Evolutionary conservation across 2,329 filamentous ascomycete species (phyloP).

Genomic region (Zarea fungicola): DNA sequence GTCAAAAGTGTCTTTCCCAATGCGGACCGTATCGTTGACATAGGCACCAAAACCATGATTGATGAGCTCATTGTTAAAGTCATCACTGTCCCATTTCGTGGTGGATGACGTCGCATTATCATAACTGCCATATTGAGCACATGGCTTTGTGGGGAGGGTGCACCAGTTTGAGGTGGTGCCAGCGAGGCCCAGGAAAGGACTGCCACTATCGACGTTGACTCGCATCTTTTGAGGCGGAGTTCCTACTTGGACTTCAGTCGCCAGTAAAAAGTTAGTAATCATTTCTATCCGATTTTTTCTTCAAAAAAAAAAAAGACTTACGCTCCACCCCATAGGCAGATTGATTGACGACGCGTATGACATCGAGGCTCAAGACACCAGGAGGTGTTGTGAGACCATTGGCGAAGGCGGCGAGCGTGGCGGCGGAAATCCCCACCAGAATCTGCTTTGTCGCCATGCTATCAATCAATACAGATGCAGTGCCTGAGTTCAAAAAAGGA

Average conservation of each 20-base stretch:
- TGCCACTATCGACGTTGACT: not conserved
- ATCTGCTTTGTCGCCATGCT: too few relatives aligned
- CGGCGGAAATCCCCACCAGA: not conserved
- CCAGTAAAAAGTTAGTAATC: not conserved
- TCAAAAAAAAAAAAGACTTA: too few relatives aligned
- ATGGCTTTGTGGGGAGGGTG: not conserved
- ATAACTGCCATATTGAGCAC: not conserved
- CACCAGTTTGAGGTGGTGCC: not conserved
- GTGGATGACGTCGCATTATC: not conserved
- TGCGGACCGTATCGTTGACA: not conserved
- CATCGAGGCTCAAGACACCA: not conserved
- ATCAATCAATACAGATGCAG: too few relatives aligned
- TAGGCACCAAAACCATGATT: not conserved
- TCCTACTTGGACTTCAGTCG: not conserved
- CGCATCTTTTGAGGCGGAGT: not conserved
- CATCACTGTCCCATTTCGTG: not conserved
- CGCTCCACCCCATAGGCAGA: not conserved
- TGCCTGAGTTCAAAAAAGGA: too few relatives aligned
- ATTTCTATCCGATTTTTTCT: too few relatives aligned
- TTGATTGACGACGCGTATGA: not conserved
- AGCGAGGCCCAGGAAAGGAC: not conserved
- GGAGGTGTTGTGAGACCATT: not conserved
- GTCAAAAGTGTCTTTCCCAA: not conserved
- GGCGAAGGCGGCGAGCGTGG: too few relatives aligned
- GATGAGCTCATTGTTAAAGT: not conserved